Base-by-base conservation (phyloP, 768 basidiomycete species). In the Auriculariales sp. region DNA sequence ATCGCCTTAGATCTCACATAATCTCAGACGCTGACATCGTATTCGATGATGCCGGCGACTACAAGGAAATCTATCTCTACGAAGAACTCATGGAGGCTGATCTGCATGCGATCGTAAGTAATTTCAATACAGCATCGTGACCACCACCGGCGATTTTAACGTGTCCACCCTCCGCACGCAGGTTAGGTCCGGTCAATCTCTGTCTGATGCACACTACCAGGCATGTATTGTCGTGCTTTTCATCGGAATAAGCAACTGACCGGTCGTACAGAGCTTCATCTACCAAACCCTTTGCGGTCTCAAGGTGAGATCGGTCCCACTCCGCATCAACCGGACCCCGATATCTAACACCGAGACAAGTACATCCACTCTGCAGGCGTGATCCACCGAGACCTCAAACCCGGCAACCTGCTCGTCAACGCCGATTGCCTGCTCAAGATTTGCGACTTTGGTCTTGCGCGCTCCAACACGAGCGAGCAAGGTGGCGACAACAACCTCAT, bases 51-150 rank as follows among this genome's bases (percentile, higher is more conserved):
- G 81, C 75, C 49, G 86, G 87, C 56, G 85, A 87, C 62, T 99
- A 98, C 61, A 88, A 93, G 63, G 94, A 97, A 67, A 93, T 99
- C 14, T 97, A 89, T 64, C 81, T 88, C 59, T 89, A 91, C 58
- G 93, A 98, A 70, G 95, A 99, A 64, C 79, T 98, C 57, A 99
- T 98, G 95, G 95, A 99, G 63, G 95, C 95, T 49, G 95, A 99
- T 77, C 74, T 99, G 15, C 95, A 98, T 60, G 95, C 95, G 19
- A 99, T 99, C 65, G 92, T 92, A 57, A 66, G 78, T 62, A 53
- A 68, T 48, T 48, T 30, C 50, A 29, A 22, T 51, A 42, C 11
- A 31, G 29, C 17, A 32, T 6, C 17, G 28, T 25, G 24, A 49
- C 45, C 49, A 49, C 52, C 44, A 17, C n/a, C n/a, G n/a, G 48